Evolutionary conservation across 306 rosid species (phyloP), one percentile per base, ranked within the genome.

Genomic region (Datisca glomerata): DNA sequence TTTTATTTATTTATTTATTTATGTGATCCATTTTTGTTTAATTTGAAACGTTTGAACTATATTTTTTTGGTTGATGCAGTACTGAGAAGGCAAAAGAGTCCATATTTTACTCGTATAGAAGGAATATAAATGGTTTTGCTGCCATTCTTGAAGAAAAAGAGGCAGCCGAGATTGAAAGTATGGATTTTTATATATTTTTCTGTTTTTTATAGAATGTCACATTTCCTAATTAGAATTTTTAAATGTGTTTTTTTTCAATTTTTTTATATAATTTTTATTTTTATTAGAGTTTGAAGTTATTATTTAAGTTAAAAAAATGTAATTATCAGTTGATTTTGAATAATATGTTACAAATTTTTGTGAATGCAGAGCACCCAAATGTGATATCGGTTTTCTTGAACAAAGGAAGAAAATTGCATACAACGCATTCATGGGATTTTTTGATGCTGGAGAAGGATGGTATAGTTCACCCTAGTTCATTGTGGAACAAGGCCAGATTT

Each of bases 341-440:
- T 12, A 0, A 2, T 29, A 11, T 28, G 1, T 35, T 39, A 28
- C 3, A 21, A 21, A 13, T 33, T 21, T 2, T 39, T 15, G 10
- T 3, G 36, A 22, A 12, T 39, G 56, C 51, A 73, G 81, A 56
- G 35, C 63, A 73, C 36, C 81, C 76, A 29, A 24, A 49, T n/a
- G 76, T 73, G 2, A 61, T 66, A 13, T 58, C 76, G 5, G 51
- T 73, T 11, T 64, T 73, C 55, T 18, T 47, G 12, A 61, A 64
- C 67, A 15, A 24, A 53, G 73, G 39, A 34, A 64, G 41, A 24
- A 29, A 64, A 36, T 50, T 73, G 12, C 81, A 68, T 43, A 73
- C 76, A 7, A 73, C 77, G 0, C 86, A 15, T 49, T 76, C 93
- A 12, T 84, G 95, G 95, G 70, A 74, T 2, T 79, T 84, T 47